Percentiles rank a stretch among this genome's conserved stretches.
These are phyloP conservation scores for Eutrema heterophyllum DNA, from an alignment of 345 rosid species.

Conservation along the genomic window DNA sequence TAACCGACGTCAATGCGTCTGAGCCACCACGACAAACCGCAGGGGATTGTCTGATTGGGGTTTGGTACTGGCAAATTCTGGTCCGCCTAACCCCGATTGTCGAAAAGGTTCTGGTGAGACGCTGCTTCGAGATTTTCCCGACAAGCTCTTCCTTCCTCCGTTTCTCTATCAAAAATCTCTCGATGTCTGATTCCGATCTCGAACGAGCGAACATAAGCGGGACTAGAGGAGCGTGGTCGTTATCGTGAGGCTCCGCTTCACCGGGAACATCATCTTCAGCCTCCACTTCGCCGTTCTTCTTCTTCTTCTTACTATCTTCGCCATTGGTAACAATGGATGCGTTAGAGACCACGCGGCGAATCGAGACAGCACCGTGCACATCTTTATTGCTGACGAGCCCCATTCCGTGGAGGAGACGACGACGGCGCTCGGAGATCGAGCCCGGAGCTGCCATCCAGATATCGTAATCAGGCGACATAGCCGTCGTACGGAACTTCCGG, in stretches of 20 bases:
- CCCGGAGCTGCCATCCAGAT: slow-evolving; percentile 92
- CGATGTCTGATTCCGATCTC: slow-evolving; percentile 69
- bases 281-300: slow-evolving; percentile 31
- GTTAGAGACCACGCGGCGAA: slow-evolving; percentile 26
- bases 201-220: slow-evolving; percentile 50
- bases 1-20: slow-evolving; percentile 22
- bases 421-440: slow-evolving; percentile 70
- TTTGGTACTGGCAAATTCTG: slow-evolving; percentile 37
- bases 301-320: neutral
- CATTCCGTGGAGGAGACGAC: slow-evolving; percentile 82
- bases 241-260: neutral
- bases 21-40: slow-evolving; percentile 22
- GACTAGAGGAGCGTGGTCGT: slow-evolving; percentile 16
- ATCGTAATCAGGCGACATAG: slow-evolving; percentile 55
- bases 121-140: slow-evolving; percentile 63
- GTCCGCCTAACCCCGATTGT: slow-evolving; percentile 40
- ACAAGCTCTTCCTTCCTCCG: slow-evolving; percentile 58
- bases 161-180: slow-evolving; percentile 39
- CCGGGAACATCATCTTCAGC: neutral
- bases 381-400: slow-evolving; percentile 50
- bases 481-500: slow-evolving; percentile 39
- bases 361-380: slow-evolving; percentile 32
- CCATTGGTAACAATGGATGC: neutral
- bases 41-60: slow-evolving; percentile 35
- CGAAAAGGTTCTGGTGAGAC: slow-evolving; percentile 58